phyloP scores from a whole-genome alignment of 805 yeast species.

The Monosporozyma siamensis region DNA sequence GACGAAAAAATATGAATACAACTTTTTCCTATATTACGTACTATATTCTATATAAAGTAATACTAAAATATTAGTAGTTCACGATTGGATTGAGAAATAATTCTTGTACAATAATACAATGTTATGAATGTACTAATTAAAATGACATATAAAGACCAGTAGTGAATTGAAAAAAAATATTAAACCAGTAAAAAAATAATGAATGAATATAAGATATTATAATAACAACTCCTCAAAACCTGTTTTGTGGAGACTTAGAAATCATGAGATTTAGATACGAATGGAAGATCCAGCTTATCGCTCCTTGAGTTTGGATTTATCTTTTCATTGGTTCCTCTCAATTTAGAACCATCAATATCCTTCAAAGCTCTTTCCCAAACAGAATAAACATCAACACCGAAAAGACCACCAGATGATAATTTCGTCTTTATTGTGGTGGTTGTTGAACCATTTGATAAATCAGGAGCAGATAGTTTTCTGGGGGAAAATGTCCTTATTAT shows the following conservation, averaged over 20 bases:
- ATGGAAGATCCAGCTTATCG: slow-evolving; percentile 11
- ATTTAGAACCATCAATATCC: neutral
- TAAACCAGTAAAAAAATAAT: neutral
- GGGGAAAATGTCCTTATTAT: slow-evolving; percentile 13
- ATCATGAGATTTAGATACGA: slow-evolving; percentile 4
- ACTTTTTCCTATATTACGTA: neutral
- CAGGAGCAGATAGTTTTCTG: slow-evolving; percentile 9
- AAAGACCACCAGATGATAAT: slow-evolving; percentile 23
- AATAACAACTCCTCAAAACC: neutral
- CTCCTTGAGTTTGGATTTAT: neutral
- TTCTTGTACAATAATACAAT: too few species aligned
- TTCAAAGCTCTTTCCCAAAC: slow-evolving; percentile 29
- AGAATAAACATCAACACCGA: slow-evolving; percentile 30
- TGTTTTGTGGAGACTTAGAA: neutral
- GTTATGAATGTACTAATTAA: neutral
- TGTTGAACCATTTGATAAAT: slow-evolving; percentile 4
- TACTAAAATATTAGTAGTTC: neutral
- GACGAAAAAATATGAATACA: neutral
- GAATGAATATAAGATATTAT: slow-evolving; percentile 1
- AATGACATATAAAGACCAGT: neutral
- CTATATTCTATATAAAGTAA: neutral
- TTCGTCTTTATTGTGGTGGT: slow-evolving; percentile 12
- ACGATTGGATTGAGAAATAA: too few species aligned
- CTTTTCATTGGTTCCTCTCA: neutral
- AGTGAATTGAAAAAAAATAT: too few species aligned